Evolutionary conservation across 306 rosid species (phyloP), one percentile per base, ranked within the genome.

Genomic region (Hippophae tibetana): DNA sequence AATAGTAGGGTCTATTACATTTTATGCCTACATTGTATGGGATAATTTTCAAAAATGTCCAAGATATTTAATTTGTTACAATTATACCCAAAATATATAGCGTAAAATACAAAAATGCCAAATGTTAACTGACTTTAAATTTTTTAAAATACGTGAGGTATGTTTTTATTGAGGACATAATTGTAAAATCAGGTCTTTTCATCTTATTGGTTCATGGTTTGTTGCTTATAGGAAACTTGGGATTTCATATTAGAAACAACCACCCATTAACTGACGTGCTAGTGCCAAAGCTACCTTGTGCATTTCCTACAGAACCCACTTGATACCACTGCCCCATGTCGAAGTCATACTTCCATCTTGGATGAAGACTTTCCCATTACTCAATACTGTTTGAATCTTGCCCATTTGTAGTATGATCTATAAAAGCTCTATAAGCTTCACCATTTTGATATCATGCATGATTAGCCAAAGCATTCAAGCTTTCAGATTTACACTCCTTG

Each of bases 281-380:
- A 54, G 79, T 67, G 52, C 69, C 77, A 23, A 47, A 27, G 54
- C 44, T 67, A 62, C 52, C 71, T 65, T 75, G 84, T 56, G 60
- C 74, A 54, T 75, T 13, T 6, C 69, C 56, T 25, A 70, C 47
- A 23, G 61, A 67, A 27, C 1, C 87, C n/a, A 82, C 76, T 72
- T 73, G 89, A 74, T 82, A 78, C 95, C 97, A 89, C 55, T 86
- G 84, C 67, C 86, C 84, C 5, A 80, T 73, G 75, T 56, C 56
- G 13, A 61, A 9, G 60, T 89, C 95, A 54, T 63, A 82, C 75
- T 69, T 89, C 95, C 95, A 89, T 50, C 97, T 93, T 41, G 95
- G 97, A 82, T 84, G 86, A 42, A 69, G 77, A 72, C 70, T 69
- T 66, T 89, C 93, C 97, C 93, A 86, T 44, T 71, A 61, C 76